Percentiles rank a stretch among this genome's conserved stretches.
Evolutionary conservation across 176 grass and related monocot species (phyloP).

Genomic region (Pharus latifolius): DNA sequence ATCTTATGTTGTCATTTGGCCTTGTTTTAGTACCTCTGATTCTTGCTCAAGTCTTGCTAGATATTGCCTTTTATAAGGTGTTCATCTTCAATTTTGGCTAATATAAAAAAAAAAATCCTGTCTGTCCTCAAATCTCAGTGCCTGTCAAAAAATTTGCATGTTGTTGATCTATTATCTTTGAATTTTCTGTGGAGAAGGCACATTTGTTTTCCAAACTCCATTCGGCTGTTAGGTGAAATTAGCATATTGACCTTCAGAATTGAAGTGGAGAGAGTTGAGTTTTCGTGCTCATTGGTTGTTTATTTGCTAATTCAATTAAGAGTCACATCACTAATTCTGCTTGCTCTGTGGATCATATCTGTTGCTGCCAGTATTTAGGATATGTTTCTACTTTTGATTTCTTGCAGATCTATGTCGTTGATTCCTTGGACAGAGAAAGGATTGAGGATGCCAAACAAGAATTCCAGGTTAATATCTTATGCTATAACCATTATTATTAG

Average conservation of each 20-base stretch:
- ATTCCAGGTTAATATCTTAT: slow-evolving; percentile 64
- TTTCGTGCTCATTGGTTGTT: neutral
- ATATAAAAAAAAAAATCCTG: neutral
- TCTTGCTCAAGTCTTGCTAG: neutral
- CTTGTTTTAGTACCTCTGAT: neutral
- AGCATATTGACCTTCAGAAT: neutral
- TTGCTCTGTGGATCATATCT: neutral
- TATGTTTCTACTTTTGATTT: slow-evolving; percentile 18
- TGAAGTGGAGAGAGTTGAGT: neutral
- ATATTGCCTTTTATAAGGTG: neutral
- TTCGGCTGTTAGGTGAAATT: neutral
- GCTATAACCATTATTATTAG: neutral
- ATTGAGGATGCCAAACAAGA: slow-evolving; percentile 67
- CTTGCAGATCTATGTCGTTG: slow-evolving; percentile 83
- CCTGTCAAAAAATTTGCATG: neutral
- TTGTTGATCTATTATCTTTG: neutral
- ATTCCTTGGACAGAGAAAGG: slow-evolving; percentile 95
- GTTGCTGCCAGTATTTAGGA: neutral
- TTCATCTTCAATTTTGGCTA: neutral
- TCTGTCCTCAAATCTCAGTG: neutral
- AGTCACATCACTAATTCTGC: neutral
- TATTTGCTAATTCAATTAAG: neutral
- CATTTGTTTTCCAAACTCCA: neutral
- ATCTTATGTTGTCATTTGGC: neutral
- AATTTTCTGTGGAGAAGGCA: too few species aligned